A percentile compares a stretch with the other conserved stretches of the same genome.
Conservation (phyloP, 805 yeast species). For the Yarrowia deformans region DNA sequence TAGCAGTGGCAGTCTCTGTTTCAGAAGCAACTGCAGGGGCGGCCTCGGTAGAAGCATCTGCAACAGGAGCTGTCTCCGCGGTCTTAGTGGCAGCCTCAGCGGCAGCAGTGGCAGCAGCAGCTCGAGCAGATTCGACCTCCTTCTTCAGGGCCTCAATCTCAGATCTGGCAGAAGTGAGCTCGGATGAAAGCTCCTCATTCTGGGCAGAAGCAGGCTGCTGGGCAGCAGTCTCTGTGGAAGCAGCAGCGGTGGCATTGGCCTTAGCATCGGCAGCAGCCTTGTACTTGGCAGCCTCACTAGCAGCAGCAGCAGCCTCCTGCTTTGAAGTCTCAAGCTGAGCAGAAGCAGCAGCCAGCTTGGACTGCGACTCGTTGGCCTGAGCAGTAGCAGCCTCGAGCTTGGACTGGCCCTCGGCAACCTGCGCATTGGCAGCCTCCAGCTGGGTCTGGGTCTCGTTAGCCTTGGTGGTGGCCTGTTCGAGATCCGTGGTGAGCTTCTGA, state of each 20-base stretch:
- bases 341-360: conserved; percentile 40
- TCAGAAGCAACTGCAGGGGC: neutral
- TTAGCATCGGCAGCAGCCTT: neutral
- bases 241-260: neutral
- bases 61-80: neutral
- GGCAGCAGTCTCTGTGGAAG: neutral
- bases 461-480: conserved; percentile 38
- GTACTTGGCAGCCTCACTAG: neutral
- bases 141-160: conserved; percentile 37
- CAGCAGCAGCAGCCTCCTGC: neutral
- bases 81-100: neutral
- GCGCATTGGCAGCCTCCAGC: conserved; percentile 34
- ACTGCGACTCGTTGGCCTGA: conserved; percentile 40
- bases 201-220: neutral
- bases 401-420: conserved; percentile 44
- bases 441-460: conserved; percentile 39
- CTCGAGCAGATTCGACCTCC: conserved; percentile 29
- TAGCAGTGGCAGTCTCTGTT: neutral
- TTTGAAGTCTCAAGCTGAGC: conserved; percentile 1
- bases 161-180: conserved; percentile 22
- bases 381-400: conserved; percentile 45
- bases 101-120: conserved; percentile 7
- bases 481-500: neutral
- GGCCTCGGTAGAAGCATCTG: conserved; percentile 23
- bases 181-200: neutral